phyloP scores from a whole-genome alignment of 2,329 filamentous ascomycete species.

The Xylaria sp. region DNA sequence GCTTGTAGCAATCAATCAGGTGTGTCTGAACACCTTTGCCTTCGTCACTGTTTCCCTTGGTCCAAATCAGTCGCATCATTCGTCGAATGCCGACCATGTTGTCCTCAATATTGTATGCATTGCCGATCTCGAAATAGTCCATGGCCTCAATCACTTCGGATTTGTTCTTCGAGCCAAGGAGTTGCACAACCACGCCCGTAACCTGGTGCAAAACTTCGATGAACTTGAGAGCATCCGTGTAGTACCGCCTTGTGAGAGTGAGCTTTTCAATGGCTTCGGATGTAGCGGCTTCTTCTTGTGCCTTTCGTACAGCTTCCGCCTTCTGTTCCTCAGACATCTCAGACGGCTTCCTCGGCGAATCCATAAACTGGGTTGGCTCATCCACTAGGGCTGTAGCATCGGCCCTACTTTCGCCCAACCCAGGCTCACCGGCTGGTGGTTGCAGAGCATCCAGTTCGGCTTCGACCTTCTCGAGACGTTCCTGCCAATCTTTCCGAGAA shows the following conservation, averaged over 20 bases:
- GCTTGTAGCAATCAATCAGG: constrained; percentile 92
- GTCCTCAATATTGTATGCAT: constrained; percentile 93
- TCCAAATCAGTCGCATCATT: constrained; percentile 98
- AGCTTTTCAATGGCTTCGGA: constrained; percentile 84
- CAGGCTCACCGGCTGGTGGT: constrained; percentile 68
- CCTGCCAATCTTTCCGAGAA: constrained; percentile 77
- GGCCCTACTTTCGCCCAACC: constrained; percentile 61
- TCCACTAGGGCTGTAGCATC: constrained; percentile 71
- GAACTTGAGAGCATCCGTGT: constrained; percentile 87
- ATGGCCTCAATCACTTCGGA: constrained; percentile 98
- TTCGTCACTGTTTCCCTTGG: constrained; percentile 98
- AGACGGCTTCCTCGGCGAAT: constrained; percentile 37
- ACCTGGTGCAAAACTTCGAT: constrained; percentile 86
- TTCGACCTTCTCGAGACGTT: constrained; percentile 75
- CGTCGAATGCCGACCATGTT: constrained; percentile 87
- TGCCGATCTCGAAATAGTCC: constrained; percentile 93
- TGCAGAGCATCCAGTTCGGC: constrained; percentile 74
- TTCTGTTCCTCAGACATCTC: constrained; percentile 77
- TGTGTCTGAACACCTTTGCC: constrained; percentile 97
- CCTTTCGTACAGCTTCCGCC: constrained; percentile 67
- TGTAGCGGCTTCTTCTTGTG: constrained; percentile 80
- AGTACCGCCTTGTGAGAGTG: constrained; percentile 83
- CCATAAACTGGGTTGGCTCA: constrained; percentile 77
- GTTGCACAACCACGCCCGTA: constrained; percentile 73
- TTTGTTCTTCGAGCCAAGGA: constrained; percentile 93